These are phyloP conservation scores for Carex arenaria DNA, from an alignment of 202 grass and related monocot species.

Conservation along the genomic window DNA sequence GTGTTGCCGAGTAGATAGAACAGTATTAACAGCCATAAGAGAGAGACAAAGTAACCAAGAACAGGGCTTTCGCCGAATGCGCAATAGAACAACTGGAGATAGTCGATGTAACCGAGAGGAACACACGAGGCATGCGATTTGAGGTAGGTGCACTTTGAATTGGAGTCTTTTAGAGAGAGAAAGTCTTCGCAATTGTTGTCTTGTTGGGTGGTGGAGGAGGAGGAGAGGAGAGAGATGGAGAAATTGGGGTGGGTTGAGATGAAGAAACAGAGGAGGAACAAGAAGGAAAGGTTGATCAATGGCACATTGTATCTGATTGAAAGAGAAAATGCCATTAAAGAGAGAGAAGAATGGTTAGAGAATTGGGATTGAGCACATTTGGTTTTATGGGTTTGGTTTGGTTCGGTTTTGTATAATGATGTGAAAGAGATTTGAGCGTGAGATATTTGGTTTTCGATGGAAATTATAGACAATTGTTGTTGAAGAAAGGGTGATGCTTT, in stretches of 20 bases:
- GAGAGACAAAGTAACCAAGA: conserved; percentile 23
- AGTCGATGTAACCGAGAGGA: conserved; percentile 61
- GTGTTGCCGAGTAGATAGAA: conserved; percentile 89
- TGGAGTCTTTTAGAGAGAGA: conserved; percentile 24
- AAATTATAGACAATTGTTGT: not conserved
- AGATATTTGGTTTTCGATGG: not conserved
- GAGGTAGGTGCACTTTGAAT: conserved; percentile 33
- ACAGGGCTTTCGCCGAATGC: conserved; percentile 19
- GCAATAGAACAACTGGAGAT: conserved; percentile 76
- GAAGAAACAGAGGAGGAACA: conserved; percentile 30
- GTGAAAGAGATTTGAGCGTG: not conserved
- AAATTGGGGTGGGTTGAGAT: conserved; percentile 28
- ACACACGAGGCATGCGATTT: conserved; percentile 31
- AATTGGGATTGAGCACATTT: not conserved
- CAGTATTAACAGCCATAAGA: conserved; percentile 56
- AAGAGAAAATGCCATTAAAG: conserved; percentile 5
- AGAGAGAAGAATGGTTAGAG: conserved; percentile 14
- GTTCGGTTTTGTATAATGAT: not conserved
- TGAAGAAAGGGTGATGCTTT: not conserved
- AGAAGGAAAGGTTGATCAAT: not conserved
- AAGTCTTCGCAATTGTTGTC: conserved; percentile 50
- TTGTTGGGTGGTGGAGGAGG: conserved; percentile 18
- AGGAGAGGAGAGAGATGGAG: conserved; percentile 13
- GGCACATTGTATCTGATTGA: conserved; percentile 1
- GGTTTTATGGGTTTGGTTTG: not conserved